phyloP scores from a whole-genome alignment of 192 early-diverging fungal species.

The Coemansia sp. region DNA sequence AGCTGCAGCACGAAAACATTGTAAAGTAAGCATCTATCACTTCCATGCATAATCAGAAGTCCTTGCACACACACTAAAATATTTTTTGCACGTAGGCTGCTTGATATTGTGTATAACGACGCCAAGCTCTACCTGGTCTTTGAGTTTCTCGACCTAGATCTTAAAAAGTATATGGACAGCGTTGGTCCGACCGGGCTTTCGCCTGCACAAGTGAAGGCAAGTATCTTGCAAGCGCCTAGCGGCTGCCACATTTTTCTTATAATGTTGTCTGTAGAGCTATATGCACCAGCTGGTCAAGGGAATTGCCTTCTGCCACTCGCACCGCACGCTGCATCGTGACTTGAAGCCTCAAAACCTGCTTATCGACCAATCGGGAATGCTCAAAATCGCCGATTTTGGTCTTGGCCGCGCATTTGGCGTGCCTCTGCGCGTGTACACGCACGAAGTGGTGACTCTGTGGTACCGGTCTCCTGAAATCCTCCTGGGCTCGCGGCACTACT shows the following conservation, averaged over 20 bases:
- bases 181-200: conserved; percentile 50
- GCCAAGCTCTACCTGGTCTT: conserved; percentile 91
- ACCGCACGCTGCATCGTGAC: conserved; percentile 93
- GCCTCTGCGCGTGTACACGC: conserved; percentile 90
- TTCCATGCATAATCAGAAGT: too few relatives aligned
- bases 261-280: conserved; percentile 65
- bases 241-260: background rate
- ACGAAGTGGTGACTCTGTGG: conserved; percentile 95
- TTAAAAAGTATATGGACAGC: conserved; percentile 83
- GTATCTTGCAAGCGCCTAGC: background rate
- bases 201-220: conserved; percentile 61
- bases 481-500: conserved; percentile 86
- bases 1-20: conserved; percentile 81
- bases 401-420: conserved; percentile 89
- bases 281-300: conserved; percentile 86
- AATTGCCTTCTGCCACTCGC: conserved; percentile 85
- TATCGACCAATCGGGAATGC: conserved; percentile 79
- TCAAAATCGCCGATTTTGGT: conserved; percentile 97
- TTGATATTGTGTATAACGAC: conserved; percentile 87
- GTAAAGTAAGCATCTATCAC: conserved; percentile 60
- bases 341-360: conserved; percentile 98
- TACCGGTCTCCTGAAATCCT: conserved; percentile 95
- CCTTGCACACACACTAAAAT: too few relatives aligned
- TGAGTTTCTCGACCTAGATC: conserved; percentile 91
- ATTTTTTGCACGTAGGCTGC: conserved; percentile 55